Base-by-base conservation (phyloP, 2,329 filamentous ascomycete genomes). In the Ploettnerulaceae sp. region DNA sequence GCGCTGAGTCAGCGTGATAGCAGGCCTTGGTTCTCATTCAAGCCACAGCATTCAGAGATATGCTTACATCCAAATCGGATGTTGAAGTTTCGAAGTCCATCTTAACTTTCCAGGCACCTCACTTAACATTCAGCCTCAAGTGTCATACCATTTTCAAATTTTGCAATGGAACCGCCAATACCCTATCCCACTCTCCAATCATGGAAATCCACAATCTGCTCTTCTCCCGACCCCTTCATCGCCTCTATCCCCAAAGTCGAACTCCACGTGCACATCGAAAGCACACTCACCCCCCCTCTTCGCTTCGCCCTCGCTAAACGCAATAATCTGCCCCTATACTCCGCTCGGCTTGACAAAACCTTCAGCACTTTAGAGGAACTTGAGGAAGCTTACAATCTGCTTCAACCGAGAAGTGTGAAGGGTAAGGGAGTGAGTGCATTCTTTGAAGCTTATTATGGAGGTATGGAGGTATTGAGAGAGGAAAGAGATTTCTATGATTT, bases 221-320 rank as follows among this genome's bases (percentile, higher is more conserved):
- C 26, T 26, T 7, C 31, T 25, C 32, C 45, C n/a, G 43, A 55
- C 66, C 64, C 69, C 25, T 80, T 86, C 61, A 71, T 89, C 33
- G 63, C 67, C 39, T 71, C 71, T 22, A 73, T 89, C 21, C 85
- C 86, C 52, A 89, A 89, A 70, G 84, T 82, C 66, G 86, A 90
- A 65, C 84, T 89, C 61, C 86, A 90, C 67, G 76, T 89, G 47
- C 86, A 90, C 62, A 72, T 90, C 15, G 86, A 89, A 66, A 86
- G 86, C 47, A 82, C 82, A 7, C 72, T 90, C 28, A 79, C 79
- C 25, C 83, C 85, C 1, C 68, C 73, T 43, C 70, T 88, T 24
- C 76, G 88, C 53, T 89, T 89, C 69, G 60, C 70, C 21, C 76
- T 90, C 5, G 81, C 84, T 5, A 63, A 69, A 26, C 77, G 78